phyloP scores from a whole-genome alignment of 345 rosid genomes.

The Punica granatum region DNA sequence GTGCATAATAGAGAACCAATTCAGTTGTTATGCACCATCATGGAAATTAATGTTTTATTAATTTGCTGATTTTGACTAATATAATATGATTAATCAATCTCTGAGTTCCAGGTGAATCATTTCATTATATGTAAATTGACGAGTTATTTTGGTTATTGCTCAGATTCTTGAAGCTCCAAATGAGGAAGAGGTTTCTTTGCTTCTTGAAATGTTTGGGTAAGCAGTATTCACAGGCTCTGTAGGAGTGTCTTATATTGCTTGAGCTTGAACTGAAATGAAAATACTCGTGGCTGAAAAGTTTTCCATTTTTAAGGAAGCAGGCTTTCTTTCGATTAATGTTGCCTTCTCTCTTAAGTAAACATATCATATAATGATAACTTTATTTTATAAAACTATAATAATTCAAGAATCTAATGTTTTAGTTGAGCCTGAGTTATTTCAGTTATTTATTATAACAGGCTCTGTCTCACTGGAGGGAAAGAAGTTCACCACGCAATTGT shows the following conservation, averaged over 20 bases:
- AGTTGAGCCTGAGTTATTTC: neutral
- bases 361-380: neutral
- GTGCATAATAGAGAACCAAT: neutral
- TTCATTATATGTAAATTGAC: neutral
- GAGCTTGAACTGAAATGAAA: neutral
- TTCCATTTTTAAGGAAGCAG: neutral
- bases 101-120: neutral
- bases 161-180: constrained; percentile 96
- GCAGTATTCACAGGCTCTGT: constrained; percentile 7
- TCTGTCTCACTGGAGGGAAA: constrained; percentile 84
- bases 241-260: neutral
- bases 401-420: neutral
- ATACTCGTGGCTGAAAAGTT: neutral
- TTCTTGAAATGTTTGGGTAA: constrained; percentile 81
- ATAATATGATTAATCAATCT: neutral
- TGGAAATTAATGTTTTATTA: neutral
- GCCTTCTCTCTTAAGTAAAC: neutral
- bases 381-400: neutral
- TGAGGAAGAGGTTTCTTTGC: constrained; percentile 82
- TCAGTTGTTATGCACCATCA: neutral
- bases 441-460: constrained; percentile 30
- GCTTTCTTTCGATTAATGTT: neutral
- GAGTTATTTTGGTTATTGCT: constrained; percentile 5
- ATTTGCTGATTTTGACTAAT: neutral
- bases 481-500: constrained; percentile 91